Percentiles rank a stretch among this genome's conserved stretches.
phyloP scores from a whole-genome alignment of 139 green algal species.

The Chlamydomonas eustigma region DNA sequence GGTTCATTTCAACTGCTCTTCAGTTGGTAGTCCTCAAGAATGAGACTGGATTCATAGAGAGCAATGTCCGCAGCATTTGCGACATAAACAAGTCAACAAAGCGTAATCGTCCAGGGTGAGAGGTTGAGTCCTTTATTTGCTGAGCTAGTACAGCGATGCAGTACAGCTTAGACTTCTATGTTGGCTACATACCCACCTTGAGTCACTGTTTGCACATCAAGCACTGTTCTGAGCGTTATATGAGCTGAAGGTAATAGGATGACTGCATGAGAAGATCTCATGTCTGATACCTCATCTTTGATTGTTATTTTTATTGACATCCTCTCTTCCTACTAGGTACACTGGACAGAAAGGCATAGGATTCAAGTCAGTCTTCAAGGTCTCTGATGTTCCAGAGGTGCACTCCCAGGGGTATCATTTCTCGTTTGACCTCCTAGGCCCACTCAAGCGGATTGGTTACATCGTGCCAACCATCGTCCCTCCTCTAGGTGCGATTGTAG shows the following conservation, averaged over 20 bases:
- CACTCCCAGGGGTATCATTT: constrained; percentile 38
- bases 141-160: no score
- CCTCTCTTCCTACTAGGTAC: constrained; percentile 1
- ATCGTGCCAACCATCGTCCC: neutral
- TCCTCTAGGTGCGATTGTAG: neutral
- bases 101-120: neutral
- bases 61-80: constrained; percentile 12
- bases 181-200: no score
- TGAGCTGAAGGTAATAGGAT: no score
- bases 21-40: neutral
- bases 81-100: neutral
- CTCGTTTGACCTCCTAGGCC: constrained; percentile 21
- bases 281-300: no score
- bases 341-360: constrained; percentile 41
- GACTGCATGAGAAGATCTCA: no score
- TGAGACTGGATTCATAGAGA: neutral
- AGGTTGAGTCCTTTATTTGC: no score
- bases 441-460: neutral
- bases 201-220: no score
- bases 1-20: neutral
- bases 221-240: no score
- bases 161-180: no score
- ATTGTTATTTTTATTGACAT: no score
- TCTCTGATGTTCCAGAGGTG: constrained; percentile 28
- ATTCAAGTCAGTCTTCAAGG: constrained; percentile 32